Conservation (phyloP, 2,329 filamentous ascomycete genomes). For the Paracoccidioides lutzii region DNA sequence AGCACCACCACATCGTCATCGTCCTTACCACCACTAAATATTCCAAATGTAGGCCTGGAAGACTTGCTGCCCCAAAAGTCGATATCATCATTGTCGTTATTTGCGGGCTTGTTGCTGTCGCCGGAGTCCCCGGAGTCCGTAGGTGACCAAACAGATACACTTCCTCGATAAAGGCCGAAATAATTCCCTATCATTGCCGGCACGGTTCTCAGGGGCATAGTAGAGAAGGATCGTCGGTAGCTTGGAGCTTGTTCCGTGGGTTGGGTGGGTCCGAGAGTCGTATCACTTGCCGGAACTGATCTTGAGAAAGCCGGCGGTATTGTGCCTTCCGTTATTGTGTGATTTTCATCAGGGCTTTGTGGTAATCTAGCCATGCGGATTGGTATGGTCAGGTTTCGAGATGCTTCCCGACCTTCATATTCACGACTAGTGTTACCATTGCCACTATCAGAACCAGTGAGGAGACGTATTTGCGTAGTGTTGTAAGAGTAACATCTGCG, state of each 20-base stretch:
- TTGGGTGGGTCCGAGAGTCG: conserved; percentile 10
- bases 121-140: background rate
- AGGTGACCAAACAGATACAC: conserved; percentile 17
- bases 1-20: conserved; percentile 14
- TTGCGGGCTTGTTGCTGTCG: conserved; percentile 1
- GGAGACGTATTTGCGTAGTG: conserved; percentile 30
- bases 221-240: conserved; percentile 20
- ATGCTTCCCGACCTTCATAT: conserved; percentile 5
- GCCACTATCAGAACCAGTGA: conserved; percentile 19
- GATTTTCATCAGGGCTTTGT: conserved; percentile 18
- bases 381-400: conserved; percentile 2
- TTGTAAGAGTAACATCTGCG: conserved; percentile 36
- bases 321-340: conserved; percentile 12
- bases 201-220: conserved; percentile 23
- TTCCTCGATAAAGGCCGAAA: conserved; percentile 29
- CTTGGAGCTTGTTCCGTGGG: conserved; percentile 14
- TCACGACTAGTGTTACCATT: conserved; percentile 12
- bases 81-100: conserved; percentile 32
- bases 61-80: conserved; percentile 44
- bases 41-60: conserved; percentile 27
- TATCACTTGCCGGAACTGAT: conserved; percentile 13
- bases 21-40: conserved; percentile 20
- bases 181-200: conserved; percentile 35
- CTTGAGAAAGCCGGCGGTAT: conserved; percentile 19
- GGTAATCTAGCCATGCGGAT: conserved; percentile 16